Conservation (phyloP, 192 early-diverging fungal species). For the Chytriomyces sp. region DNA sequence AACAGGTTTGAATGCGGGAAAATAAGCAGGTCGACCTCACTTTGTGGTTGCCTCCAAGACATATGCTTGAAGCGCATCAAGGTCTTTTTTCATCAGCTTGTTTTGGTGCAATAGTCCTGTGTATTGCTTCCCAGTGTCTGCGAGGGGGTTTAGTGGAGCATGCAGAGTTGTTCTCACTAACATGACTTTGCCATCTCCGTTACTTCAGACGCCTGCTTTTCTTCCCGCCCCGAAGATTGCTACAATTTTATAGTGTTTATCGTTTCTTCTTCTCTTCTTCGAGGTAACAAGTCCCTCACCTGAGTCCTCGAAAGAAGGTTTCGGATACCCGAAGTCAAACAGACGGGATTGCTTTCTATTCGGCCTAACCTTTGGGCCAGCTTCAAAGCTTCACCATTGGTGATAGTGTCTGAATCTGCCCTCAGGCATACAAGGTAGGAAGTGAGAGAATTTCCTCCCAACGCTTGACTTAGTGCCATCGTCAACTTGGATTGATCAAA, state of each 20-base stretch:
- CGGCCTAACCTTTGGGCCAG: neutral
- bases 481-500: conserved; percentile 16
- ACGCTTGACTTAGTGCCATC: neutral
- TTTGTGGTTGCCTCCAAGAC: conserved; percentile 11
- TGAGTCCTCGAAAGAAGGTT: neutral
- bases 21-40: neutral
- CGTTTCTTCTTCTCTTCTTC: too few species aligned
- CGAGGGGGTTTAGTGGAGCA: neutral
- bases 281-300: too few species aligned
- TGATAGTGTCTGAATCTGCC: neutral
- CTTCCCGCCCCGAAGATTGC: neutral
- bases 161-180: neutral
- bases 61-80: conserved; percentile 2
- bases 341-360: neutral
- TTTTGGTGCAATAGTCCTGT: neutral
- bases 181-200: neutral
- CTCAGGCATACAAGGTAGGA: neutral
- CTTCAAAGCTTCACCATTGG: neutral
- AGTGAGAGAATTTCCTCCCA: conserved; percentile 16
- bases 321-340: conserved; percentile 4
- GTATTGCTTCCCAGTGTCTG: neutral
- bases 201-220: neutral
- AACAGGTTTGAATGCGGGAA: neutral
- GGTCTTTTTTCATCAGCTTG: conserved; percentile 2
- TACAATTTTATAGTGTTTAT: too few species aligned